Evolutionary conservation across 257 asterid species (phyloP).

Genomic region (Linaria vulgaris): DNA sequence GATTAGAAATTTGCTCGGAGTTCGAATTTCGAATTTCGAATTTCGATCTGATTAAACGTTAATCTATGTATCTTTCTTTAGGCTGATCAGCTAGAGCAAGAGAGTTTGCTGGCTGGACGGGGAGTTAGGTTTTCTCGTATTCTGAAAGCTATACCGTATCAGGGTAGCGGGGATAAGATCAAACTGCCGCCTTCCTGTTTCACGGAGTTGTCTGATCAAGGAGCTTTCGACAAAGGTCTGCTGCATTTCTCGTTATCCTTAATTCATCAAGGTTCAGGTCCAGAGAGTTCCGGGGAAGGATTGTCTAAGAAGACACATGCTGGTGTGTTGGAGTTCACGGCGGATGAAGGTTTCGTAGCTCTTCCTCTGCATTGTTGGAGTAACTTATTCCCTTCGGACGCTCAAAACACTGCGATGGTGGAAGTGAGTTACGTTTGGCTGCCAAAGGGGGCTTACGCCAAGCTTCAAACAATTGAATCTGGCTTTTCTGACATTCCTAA

Average conservation of each 20-base stretch:
- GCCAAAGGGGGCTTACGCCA: conserved; percentile 86
- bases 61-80: conserved; percentile 26
- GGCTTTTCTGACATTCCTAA: conserved; percentile 96
- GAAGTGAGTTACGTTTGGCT: conserved; percentile 88
- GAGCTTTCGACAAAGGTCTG: conserved; percentile 97
- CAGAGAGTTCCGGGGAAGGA: conserved; percentile 31
- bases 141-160: conserved; percentile 75
- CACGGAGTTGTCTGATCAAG: conserved; percentile 74
- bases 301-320: conserved; percentile 60
- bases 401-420: conserved; percentile 49
- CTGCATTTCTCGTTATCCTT: conserved; percentile 75
- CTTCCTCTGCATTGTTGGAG: conserved; percentile 89
- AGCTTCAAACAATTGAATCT: conserved; percentile 71
- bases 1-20: neutral
- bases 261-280: conserved; percentile 38
- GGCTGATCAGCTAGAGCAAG: conserved; percentile 72
- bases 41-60: conserved; percentile 8
- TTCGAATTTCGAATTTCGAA: too few species aligned
- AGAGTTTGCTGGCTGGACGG: conserved; percentile 60
- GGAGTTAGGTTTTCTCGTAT: conserved; percentile 71
- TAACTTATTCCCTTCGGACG: conserved; percentile 56
- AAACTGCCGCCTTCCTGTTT: conserved; percentile 91
- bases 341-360: conserved; percentile 72
- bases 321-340: conserved; percentile 92
- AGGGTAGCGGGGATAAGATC: conserved; percentile 85